Conservation (phyloP, 768 basidiomycete species). For the Scleroderma citrinum region DNA sequence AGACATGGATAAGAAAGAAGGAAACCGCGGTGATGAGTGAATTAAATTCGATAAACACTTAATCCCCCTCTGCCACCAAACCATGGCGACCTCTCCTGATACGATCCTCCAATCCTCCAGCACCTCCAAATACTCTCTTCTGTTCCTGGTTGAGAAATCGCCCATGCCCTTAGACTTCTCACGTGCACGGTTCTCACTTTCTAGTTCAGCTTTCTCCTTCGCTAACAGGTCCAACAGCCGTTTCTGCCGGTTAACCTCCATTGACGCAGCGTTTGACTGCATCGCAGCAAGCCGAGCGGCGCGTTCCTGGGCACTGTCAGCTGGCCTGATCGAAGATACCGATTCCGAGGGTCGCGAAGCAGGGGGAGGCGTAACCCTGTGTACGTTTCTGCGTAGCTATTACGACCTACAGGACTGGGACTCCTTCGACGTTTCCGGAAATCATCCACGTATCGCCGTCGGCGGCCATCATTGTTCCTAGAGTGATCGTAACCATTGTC, state of each 20-base stretch:
- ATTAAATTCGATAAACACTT: not conserved
- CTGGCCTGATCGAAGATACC: constrained; percentile 6
- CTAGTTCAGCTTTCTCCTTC: constrained; percentile 74
- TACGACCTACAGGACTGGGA: constrained; percentile 26
- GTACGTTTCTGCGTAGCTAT: constrained; percentile 43
- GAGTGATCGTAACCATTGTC: constrained; percentile 29
- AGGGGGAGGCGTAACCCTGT: constrained; percentile 39
- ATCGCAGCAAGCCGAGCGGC: constrained; percentile 89
- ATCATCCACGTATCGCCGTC: constrained; percentile 22
- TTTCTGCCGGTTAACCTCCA: constrained; percentile 65
- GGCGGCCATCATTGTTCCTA: constrained; percentile 20
- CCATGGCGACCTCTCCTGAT: constrained; percentile 68
- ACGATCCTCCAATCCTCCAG: constrained; percentile 73
- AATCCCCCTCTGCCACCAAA: constrained; percentile 52
- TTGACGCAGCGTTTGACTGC: constrained; percentile 62
- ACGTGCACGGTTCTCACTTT: constrained; percentile 62
- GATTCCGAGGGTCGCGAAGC: constrained; percentile 8
- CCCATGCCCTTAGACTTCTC: constrained; percentile 74
- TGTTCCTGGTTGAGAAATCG: constrained; percentile 76
- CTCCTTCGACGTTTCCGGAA: constrained; percentile 35
- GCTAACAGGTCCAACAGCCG: constrained; percentile 63
- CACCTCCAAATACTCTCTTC: constrained; percentile 78
- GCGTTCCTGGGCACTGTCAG: constrained; percentile 45
- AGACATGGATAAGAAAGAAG: not conserved
- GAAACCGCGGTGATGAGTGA: not conserved